Evolutionary conservation across 2,329 filamentous ascomycete species (phyloP).

Genomic region (Arthrobotrys musiformis): DNA sequence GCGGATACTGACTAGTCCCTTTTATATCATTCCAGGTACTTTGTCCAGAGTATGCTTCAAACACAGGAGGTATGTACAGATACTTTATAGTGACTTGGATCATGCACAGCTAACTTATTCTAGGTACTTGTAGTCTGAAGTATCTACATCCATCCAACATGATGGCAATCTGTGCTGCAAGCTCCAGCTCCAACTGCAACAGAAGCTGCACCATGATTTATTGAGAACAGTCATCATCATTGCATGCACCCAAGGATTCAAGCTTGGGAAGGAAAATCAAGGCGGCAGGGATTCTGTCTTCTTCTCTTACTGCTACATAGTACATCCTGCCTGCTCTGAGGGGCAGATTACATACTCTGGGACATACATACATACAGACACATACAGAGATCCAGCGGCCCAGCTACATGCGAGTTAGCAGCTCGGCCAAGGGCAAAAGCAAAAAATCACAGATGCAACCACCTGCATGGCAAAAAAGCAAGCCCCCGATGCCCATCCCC

Average conservation of each 20-base stretch:
- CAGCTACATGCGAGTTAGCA: no score
- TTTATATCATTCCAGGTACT: neutral
- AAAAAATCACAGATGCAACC: conserved; percentile 19
- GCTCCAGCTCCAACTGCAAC: neutral
- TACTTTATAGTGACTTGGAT: no score
- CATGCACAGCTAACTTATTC: neutral
- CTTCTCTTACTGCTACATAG: neutral
- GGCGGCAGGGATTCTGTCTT: conserved; percentile 32
- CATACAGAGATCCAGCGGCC: no score
- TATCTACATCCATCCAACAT: neutral
- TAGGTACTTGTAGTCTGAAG: no score
- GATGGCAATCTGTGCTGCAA: no score
- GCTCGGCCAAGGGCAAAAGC: neutral
- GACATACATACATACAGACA: neutral
- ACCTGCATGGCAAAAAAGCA: conserved; percentile 14
- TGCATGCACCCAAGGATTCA: no score
- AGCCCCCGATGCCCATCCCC: neutral
- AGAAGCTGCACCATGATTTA: neutral
- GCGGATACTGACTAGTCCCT: neutral
- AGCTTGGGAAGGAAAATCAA: conserved; percentile 31
- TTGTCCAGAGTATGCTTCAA: no score
- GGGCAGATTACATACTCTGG: neutral
- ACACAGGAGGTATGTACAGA: neutral
- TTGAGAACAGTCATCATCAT: no score
- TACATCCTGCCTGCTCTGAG: neutral